phyloP scores from a whole-genome alignment of 768 basidiomycete species.

The Xerocomus brunneocitrinus region DNA sequence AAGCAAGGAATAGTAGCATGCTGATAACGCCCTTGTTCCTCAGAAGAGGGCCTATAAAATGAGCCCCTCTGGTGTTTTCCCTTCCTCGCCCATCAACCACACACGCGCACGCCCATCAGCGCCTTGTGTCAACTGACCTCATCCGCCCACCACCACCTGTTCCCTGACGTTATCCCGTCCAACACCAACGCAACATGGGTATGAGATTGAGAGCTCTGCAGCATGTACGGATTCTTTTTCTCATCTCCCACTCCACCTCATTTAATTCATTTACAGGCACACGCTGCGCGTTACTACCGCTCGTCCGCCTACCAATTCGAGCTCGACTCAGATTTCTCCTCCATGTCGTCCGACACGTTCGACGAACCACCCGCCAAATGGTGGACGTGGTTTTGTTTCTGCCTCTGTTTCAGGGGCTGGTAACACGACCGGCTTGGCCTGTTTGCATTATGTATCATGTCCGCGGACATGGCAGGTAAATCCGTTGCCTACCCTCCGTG shows the following conservation, averaged over 20 bases:
- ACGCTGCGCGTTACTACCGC: slow-evolving; percentile 2
- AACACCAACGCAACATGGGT: slow-evolving; percentile 5
- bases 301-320: slow-evolving; percentile 18
- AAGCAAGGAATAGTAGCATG: neutral
- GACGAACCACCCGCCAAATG: slow-evolving; percentile 20
- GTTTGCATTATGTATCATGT: neutral
- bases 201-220: slow-evolving; percentile 3
- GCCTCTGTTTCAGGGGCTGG: slow-evolving; percentile 25
- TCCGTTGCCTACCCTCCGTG: neutral
- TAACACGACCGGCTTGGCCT: slow-evolving; percentile 7
- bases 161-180: neutral
- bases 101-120: slow-evolving; percentile 1
- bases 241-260: neutral
- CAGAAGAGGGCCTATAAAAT: slow-evolving; percentile 13
- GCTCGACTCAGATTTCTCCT: slow-evolving; percentile 23
- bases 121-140: neutral
- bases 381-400: slow-evolving; percentile 16
- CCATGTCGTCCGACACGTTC: slow-evolving; percentile 22
- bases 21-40: slow-evolving; percentile 10
- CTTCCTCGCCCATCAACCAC: neutral
- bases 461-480: slow-evolving; percentile 8
- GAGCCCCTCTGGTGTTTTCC: neutral
- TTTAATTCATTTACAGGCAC: neutral
- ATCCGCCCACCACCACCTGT: neutral
- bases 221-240: slow-evolving; percentile 6